Conservation (phyloP, 2,329 filamentous ascomycete genomes). For the Pseudogymnoascus sp. region DNA sequence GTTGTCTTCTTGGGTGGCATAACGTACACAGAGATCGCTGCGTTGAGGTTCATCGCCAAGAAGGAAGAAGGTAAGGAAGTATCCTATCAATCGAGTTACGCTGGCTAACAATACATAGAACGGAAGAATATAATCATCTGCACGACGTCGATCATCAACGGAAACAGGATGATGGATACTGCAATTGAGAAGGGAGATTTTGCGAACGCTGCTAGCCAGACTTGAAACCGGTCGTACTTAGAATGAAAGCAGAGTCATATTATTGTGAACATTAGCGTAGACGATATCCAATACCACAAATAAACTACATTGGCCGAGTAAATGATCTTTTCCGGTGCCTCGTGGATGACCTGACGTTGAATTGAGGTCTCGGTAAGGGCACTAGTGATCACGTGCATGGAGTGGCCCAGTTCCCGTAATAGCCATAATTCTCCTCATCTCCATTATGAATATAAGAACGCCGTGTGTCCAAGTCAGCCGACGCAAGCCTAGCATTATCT, state of each 20-base stretch:
- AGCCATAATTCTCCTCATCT: slow-evolving; percentile 7
- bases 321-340: background rate
- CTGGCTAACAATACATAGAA: slow-evolving; percentile 33
- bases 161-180: slow-evolving; percentile 78
- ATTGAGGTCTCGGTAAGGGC: slow-evolving; percentile 1
- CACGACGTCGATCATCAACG: slow-evolving; percentile 84
- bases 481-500: slow-evolving; percentile 5
- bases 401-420: background rate
- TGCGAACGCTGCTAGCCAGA: slow-evolving; percentile 26
- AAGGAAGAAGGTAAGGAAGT: slow-evolving; percentile 58
- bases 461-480: background rate
- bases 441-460: slow-evolving; percentile 3
- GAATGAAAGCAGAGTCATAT: background rate
- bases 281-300: slow-evolving; percentile 8
- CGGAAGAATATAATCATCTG: slow-evolving; percentile 82
- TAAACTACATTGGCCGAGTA: background rate
- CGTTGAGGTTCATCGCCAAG: slow-evolving; percentile 78
- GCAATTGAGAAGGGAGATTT: slow-evolving; percentile 67
- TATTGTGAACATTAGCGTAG: slow-evolving; percentile 8
- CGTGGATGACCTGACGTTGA: slow-evolving; percentile 2
- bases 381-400: slow-evolving; percentile 4
- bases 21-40: slow-evolving; percentile 92
- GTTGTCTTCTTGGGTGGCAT: slow-evolving; percentile 98
- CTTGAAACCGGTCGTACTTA: background rate
- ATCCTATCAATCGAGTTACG: background rate